Base-by-base conservation (phyloP, 768 basidiomycete species). In the Lactarius sanguifluus region DNA sequence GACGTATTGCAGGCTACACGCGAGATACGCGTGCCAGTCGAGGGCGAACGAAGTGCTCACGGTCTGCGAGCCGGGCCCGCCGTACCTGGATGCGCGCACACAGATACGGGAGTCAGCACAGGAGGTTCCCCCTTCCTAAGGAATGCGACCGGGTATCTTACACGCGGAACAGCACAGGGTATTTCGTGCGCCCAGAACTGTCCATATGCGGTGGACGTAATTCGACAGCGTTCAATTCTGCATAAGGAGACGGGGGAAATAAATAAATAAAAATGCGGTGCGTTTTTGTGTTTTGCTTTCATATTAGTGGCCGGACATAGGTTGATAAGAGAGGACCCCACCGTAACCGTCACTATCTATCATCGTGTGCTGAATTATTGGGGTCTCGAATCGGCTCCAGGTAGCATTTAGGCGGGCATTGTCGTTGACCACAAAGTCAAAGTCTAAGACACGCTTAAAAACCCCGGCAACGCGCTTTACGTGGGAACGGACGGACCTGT, bases 141-240 rank as follows among this genome's bases (percentile, higher is more conserved):
- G 36, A 38, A 38, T 38, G 36, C 10, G 47, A 28, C 25, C 38
- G 36, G 52, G 66, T 70, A 25, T 75, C 38, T 40, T 40, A 96
- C 86, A 96, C 92, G 54, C 84, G 81, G 81, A 98, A 94, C 34
- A 99, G 80, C 25, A 98, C 94, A 1, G 97, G 92, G 73, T 99
- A 98, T 75, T 96, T 95, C 10, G 90, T 93, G 54, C 92, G 86
- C n/a, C 97, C 97, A 25, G 93, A 90, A 72, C 91, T 88, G 71
- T 99, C 97, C 88, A 98, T 91, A 65, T 85, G 82, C 5, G 94
- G 94, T 20, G 97, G 97, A 18, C 93, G 86, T 71, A 96, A 84
- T 78, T 98, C 96, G 73, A 91, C 83, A 63, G 92, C 91, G 75
- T 97, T 97, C 63, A 98, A 79, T 72, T 93, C 94, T 95, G 71